phyloP scores from a whole-genome alignment of 2,329 filamentous ascomycete species.

The Claviceps africana region DNA sequence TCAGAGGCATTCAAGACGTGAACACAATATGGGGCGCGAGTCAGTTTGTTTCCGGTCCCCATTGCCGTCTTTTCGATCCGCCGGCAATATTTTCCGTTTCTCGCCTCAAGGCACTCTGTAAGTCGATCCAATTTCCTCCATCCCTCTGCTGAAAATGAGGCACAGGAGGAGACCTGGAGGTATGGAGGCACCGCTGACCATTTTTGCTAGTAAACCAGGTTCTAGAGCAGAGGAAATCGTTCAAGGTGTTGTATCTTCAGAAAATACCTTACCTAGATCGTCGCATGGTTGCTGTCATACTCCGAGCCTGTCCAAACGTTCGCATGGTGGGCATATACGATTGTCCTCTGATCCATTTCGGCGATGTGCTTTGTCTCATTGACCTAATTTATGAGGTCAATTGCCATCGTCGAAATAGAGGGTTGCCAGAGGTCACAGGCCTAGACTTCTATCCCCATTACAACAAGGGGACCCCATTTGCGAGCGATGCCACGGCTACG shows the following conservation, averaged over 20 bases:
- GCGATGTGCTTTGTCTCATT: slow-evolving; percentile 19
- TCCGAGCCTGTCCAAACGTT: slow-evolving; percentile 18
- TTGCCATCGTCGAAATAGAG: slow-evolving; percentile 6
- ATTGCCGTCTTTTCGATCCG: slow-evolving; percentile 5
- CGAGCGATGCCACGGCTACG: slow-evolving; percentile 1
- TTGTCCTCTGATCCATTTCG: slow-evolving; percentile 23
- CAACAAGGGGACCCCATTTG: slow-evolving; percentile 14
- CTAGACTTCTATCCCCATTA: slow-evolving; percentile 23
- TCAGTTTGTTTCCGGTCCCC: slow-evolving; percentile 7
- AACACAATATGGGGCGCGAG: slow-evolving; percentile 7
- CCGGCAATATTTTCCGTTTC: slow-evolving; percentile 5
- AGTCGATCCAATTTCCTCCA: slow-evolving; percentile 6
- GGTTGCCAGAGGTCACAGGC: slow-evolving; percentile 8
- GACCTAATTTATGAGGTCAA: slow-evolving; percentile 25
- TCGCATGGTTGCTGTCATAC: slow-evolving; percentile 20
- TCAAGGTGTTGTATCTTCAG: slow-evolving; percentile 17
- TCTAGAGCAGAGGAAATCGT: slow-evolving; percentile 5
- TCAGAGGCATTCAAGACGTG: slow-evolving; percentile 1
- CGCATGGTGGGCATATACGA: slow-evolving; percentile 23
- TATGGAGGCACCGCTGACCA: background rate
- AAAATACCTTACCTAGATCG: slow-evolving; percentile 19
- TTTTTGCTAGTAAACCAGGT: slow-evolving; percentile 13
- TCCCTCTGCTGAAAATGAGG: background rate
- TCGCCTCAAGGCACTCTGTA: slow-evolving; percentile 11
- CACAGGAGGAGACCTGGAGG: background rate